These are phyloP conservation scores for Nepenthes gracilis DNA, from an alignment of 148 eudicot genomes.

Conservation along the genomic window DNA sequence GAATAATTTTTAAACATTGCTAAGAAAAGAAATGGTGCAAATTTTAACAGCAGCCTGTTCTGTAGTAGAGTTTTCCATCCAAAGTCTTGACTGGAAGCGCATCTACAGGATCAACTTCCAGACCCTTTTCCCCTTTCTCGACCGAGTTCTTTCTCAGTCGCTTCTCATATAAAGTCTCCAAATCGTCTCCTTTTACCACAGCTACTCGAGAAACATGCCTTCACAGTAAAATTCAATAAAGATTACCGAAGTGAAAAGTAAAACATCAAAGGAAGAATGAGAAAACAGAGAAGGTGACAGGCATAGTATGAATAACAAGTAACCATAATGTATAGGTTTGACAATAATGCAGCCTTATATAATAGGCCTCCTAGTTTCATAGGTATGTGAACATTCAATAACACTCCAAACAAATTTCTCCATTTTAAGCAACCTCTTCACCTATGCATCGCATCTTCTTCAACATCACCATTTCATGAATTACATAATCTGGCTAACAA, in stretches of 20 bases:
- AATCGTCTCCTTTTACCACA: slow-evolving; percentile 60
- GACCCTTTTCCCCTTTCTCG: slow-evolving; percentile 32
- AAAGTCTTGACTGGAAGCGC: slow-evolving; percentile 87
- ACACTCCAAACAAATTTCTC: too few species aligned
- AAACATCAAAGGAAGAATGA: not conserved
- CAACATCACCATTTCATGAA: too few species aligned
- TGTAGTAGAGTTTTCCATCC: slow-evolving; percentile 64
- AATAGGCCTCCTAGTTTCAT: not conserved
- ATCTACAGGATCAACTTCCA: slow-evolving; percentile 81
- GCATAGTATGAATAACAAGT: not conserved
- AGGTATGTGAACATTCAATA: not conserved
- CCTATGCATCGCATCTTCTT: too few species aligned
- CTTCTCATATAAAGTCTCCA: slow-evolving; percentile 57
- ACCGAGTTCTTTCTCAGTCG: slow-evolving; percentile 33
- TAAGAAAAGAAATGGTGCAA: not conserved
- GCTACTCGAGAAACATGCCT: slow-evolving; percentile 93
- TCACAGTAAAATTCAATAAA: slow-evolving; percentile 1
- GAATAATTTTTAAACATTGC: not conserved
- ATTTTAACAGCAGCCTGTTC: slow-evolving; percentile 35
- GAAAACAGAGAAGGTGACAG: not conserved
- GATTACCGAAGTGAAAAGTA: slow-evolving; percentile 2
- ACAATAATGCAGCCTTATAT: not conserved
- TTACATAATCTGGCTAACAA: too few species aligned
- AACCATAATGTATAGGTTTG: not conserved
- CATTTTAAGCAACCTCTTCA: too few species aligned